Base-by-base conservation (phyloP, 2,329 filamentous ascomycete genomes). In the Cadophora luteo-olivacea region DNA sequence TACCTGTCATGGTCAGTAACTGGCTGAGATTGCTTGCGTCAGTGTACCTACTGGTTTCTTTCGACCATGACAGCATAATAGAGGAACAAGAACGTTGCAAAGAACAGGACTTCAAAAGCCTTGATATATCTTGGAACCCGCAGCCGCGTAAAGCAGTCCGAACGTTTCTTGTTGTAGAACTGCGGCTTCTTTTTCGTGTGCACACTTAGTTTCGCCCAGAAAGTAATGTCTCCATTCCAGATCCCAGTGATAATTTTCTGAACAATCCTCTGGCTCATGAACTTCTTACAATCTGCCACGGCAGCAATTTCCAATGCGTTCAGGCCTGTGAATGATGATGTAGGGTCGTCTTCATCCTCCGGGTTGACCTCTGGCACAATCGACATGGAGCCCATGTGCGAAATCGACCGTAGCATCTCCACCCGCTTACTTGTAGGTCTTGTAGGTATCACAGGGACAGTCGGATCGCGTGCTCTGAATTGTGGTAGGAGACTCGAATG, bases 261-360 rank as follows among this genome's bases (percentile, higher is more conserved):
- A 12, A 97, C 91, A 2, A 92, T 87, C 69, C 86, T 86, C 78
- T 97, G 93, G 76, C 90, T 91, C 45, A 97, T 85, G 73, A 97
- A 97, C 57, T 91, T 91, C 81, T 97, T 97, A 36, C 92, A 92
- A 68, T 92, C 86, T 14, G 91, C 91, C 24, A 97, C 89, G 57
- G 91, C 90, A 32, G 93, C 93, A 75, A 97, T 94, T 77, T 97
- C 93, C 19, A 98, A 84, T 1, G 93, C 93, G 78, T 96, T 97
- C 60, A 97, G 84, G 22, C 91, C 89, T 45, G 89, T 88, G 77
- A 97, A 97, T 0, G 89, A 87, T 0, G 87, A 85, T 0, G 91
- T 91, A 33, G 91, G 88, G 61, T 92, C 87, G 8, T 87, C 84
- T 12, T 86, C 84, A 5, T 83, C 80, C 14, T 68, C 63, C 2